Base-by-base conservation (phyloP, 352 stramenopile species). In the Phytophthora sansomeana region DNA sequence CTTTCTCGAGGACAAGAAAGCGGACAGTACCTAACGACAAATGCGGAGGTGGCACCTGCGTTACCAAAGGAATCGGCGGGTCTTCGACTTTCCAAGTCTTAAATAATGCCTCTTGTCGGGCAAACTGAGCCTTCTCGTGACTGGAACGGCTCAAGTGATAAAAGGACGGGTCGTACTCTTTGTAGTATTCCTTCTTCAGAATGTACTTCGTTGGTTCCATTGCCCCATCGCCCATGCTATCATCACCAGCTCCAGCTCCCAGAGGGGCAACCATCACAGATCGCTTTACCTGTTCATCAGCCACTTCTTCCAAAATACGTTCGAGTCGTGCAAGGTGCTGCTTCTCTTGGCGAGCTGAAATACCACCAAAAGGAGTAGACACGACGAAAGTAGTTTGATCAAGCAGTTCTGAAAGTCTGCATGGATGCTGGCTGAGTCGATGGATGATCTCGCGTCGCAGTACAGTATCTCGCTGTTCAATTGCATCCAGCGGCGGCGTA, bases 361-460 rank as follows among this genome's bases (percentile, higher is more conserved):
- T 77, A 3, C 81, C 80, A 52, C 83, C 82, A 50, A 83, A 94
- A 24, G 83, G 79, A 9, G 80, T 92, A 10, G 80, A 86, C 17
- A 87, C 76, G 53, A 93, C 83, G 43, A 91, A 92, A 2, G 79
- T 85, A 0, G 87, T 94, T 48, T 96, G 85, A 17, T 96, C 87
- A 7, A 93, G 74, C 21, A 96, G 58, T 41, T 93, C 81, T 1
- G 87, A 96, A 16, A 91, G 52, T 13, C 81, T 72, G 19, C 78
- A 93, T n/a, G 87, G 81, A 11, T 91, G 75, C 53, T 91, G 76
- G 16, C 81, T 83, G 24, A 97, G 56, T 1, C 86, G 77, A 69
- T 98, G 92, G 4, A 98, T 81, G 46, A 98, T 82, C 56, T 98
- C 90, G 17, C 92, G 78, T 8, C 90, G 84, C 33, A 98, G 75